Percentiles rank a stretch among this genome's conserved stretches.
Evolutionary conservation across 495 filamentous ascomycete species (phyloP).

Genomic region (Rostrohypoxylon terebratum): DNA sequence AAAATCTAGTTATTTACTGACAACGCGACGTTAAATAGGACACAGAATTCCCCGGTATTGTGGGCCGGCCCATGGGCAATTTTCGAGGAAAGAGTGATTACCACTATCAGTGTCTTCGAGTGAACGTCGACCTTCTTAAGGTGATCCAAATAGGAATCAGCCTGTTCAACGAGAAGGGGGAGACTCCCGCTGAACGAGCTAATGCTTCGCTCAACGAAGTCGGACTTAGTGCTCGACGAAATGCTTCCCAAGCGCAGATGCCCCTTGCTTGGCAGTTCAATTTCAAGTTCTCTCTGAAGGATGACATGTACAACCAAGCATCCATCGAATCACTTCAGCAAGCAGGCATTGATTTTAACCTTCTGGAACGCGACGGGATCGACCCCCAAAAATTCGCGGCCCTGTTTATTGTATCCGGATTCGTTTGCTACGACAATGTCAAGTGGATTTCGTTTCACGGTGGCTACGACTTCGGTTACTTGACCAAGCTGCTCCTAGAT

Average conservation of each 20-base stretch:
- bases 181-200: slow-evolving; percentile 77
- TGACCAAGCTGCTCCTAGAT: slow-evolving; percentile 90
- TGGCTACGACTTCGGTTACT: slow-evolving; percentile 98
- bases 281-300: slow-evolving; percentile 92
- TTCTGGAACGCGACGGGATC: slow-evolving; percentile 88
- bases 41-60: slow-evolving; percentile 96
- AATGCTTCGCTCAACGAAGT: slow-evolving; percentile 66
- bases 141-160: slow-evolving; percentile 97
- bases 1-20: slow-evolving; percentile 39
- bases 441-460: slow-evolving; percentile 98
- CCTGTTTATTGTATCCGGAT: slow-evolving; percentile 87
- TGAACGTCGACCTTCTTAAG: slow-evolving; percentile 96
- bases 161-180: slow-evolving; percentile 86
- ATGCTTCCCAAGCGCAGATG: slow-evolving; percentile 68
- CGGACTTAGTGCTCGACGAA: slow-evolving; percentile 53
- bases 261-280: slow-evolving; percentile 99
- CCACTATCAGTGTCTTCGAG: slow-evolving; percentile 96
- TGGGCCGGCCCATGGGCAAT: slow-evolving; percentile 91
- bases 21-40: slow-evolving; percentile 68
- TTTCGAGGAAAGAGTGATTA: slow-evolving; percentile 96
- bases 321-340: slow-evolving; percentile 89
- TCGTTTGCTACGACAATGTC: slow-evolving; percentile 88
- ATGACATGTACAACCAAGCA: slow-evolving; percentile 95
- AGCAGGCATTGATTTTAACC: slow-evolving; percentile 87
- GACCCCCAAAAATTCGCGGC: slow-evolving; percentile 89